These are phyloP conservation scores for Trichoderma koningiopsis DNA, from an alignment of 2,329 filamentous ascomycete species.

Conservation along the genomic window DNA sequence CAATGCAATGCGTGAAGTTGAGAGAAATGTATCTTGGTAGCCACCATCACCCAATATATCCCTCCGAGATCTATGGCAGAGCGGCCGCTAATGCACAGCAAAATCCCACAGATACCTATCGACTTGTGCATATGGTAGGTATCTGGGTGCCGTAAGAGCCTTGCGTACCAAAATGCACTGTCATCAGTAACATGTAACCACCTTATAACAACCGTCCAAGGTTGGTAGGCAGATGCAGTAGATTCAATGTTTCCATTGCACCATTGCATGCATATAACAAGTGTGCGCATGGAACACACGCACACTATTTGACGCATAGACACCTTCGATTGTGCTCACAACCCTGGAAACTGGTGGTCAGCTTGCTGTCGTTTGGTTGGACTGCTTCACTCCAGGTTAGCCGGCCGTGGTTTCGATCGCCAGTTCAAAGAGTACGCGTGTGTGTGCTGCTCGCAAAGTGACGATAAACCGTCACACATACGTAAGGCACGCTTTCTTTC, in stretches of 20 bases:
- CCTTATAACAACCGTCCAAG: not conserved
- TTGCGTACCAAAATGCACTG: not conserved
- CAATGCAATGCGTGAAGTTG: not conserved
- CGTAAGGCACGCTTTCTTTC: slow-evolving; percentile 9
- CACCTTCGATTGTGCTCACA: slow-evolving; percentile 13
- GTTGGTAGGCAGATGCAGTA: not conserved
- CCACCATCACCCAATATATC: slow-evolving; percentile 32
- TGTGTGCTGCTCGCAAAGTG: slow-evolving; percentile 3
- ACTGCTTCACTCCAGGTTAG: slow-evolving; percentile 15
- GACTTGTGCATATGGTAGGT: slow-evolving; percentile 3
- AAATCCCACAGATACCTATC: slow-evolving; percentile 26
- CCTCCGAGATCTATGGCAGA: slow-evolving; percentile 40
- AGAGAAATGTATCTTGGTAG: slow-evolving; percentile 33
- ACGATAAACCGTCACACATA: slow-evolving; percentile 22
- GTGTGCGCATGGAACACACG: slow-evolving; percentile 6
- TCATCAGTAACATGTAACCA: not conserved
- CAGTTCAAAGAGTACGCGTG: not conserved
- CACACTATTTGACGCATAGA: not conserved
- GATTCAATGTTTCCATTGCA: slow-evolving; percentile 1
- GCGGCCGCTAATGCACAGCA: slow-evolving; percentile 40
- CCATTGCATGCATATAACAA: slow-evolving; percentile 15
- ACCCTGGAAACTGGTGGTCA: slow-evolving; percentile 19
- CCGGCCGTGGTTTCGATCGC: slow-evolving; percentile 13
- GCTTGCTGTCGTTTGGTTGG: slow-evolving; percentile 6
- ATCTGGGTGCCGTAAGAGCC: slow-evolving; percentile 10